Base-by-base conservation (phyloP, 116 monocot species). In the Thalassia testudinum region DNA sequence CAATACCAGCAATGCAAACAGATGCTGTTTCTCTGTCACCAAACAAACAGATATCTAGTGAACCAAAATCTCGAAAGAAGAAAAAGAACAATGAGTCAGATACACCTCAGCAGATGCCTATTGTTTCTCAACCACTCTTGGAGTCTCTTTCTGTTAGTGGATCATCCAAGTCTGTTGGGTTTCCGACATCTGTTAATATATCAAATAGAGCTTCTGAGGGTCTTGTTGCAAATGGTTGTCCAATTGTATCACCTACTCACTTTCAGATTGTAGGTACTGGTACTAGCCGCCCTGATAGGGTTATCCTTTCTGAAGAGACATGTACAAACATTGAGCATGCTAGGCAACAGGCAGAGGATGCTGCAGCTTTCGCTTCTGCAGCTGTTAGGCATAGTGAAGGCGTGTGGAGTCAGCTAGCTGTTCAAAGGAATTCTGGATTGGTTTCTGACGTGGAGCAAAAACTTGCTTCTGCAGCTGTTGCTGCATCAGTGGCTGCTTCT, bases 381-480 rank as follows among this genome's bases (percentile, higher is more conserved):
- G 72, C 87, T 7, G 71, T 80, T 14, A 70, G 53, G 63, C 71
- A 80, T 37, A 73, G 78, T 48, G 77, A 93, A 78, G 54, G 54
- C 51, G 65, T 93, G 58, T 93, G 92, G 92, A 71, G 55, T 54
- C 80, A 80, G 22, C 57, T 93, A 63, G 59, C 71, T 42, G 30
- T 62, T 17, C 70, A 73, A 37, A 70, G 52, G 49, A 76, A 66
- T 64, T 70, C 80, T 58, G 70, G 73, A 19, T 52, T 78, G 52
- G 56, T 52, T 59, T 69, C 80, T 66, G 78, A 83, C 44, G 60
- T 69, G 28, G 80, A 87, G 52, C 62, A 49, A 25, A 93, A 76
- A 57, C 72, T 93, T 73, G 72, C 78, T 66, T 83, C 83, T 71
- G 86, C 87, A 30, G 92, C 92, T 50, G 83, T 64, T 60, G 87